Percentiles rank a stretch among this genome's conserved stretches.
These are phyloP conservation scores for Thalassiosira hispida DNA, from an alignment of 352 stramenopile genomes.

Conservation along the genomic window DNA sequence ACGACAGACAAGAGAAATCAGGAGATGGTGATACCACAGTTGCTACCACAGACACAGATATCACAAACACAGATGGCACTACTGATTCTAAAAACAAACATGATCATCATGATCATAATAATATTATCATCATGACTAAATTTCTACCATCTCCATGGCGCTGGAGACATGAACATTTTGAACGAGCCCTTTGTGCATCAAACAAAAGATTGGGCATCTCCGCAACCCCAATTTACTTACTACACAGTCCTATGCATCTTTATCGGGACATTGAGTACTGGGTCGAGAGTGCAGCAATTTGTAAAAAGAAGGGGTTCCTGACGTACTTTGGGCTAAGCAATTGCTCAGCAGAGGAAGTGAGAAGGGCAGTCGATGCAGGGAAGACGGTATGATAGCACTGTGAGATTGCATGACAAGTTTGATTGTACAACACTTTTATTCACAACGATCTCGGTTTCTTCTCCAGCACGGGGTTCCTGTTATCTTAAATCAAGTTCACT, in stretches of 20 bases:
- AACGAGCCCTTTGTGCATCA: constrained; percentile 63
- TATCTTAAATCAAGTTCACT: constrained; percentile 78
- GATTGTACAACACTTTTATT: not conserved
- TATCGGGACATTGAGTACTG: constrained; percentile 68
- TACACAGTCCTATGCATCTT: constrained; percentile 79
- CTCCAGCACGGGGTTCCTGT: constrained; percentile 64
- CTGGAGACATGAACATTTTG: constrained; percentile 64
- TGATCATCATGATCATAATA: not conserved
- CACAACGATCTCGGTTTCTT: not conserved
- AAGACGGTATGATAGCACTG: constrained; percentile 26
- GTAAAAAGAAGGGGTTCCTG: constrained; percentile 69
- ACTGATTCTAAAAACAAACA: not conserved
- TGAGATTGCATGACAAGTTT: not conserved
- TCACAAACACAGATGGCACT: not conserved
- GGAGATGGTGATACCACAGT: constrained; percentile 5
- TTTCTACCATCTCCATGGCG: constrained; percentile 77
- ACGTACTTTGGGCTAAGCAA: constrained; percentile 74
- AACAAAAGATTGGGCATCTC: constrained; percentile 62
- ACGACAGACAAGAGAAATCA: constrained; percentile 4
- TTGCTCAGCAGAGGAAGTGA: constrained; percentile 73
- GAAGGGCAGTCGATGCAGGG: constrained; percentile 59
- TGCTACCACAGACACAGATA: constrained; percentile 8
- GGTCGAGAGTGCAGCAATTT: constrained; percentile 63
- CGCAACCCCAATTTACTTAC: constrained; percentile 72
- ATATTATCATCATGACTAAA: constrained; percentile 75